Evolutionary conservation across 495 filamentous ascomycete genomes (phyloP).

Genomic region (Friedmanniomyces endolithicus): DNA sequence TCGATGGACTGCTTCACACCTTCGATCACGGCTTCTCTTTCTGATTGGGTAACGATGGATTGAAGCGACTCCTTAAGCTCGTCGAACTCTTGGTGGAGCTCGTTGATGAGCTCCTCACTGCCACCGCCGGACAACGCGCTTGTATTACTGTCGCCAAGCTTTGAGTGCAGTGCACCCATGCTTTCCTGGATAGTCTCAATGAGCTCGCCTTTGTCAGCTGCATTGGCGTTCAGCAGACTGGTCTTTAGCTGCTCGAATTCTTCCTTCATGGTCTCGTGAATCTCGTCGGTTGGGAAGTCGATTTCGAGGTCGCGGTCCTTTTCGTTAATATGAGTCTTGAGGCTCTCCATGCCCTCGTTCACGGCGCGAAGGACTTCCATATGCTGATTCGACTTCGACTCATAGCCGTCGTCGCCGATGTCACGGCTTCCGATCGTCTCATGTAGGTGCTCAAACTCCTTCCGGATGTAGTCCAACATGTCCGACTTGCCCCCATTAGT

Average conservation of each 20-base stretch:
- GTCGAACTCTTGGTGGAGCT: conserved; percentile 41
- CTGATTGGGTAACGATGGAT: conserved; percentile 48
- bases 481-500: conserved; percentile 39
- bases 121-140: conserved; percentile 3
- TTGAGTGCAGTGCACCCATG: conserved; percentile 26
- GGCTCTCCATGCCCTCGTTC: conserved; percentile 26
- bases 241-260: conserved; percentile 51
- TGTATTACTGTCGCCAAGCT: conserved; percentile 16
- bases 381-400: conserved; percentile 13
- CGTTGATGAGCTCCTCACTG: conserved; percentile 21
- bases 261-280: conserved; percentile 32
- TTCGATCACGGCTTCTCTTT: conserved; percentile 41
- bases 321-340: conserved; percentile 24
- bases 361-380: conserved; percentile 26
- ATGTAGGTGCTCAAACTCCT: conserved; percentile 56
- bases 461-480: conserved; percentile 57
- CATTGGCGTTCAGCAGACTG: conserved; percentile 22
- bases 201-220: conserved; percentile 29
- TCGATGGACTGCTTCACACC: conserved; percentile 27
- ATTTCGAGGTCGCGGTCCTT: conserved; percentile 20
- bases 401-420: conserved; percentile 2
- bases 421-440: conserved; percentile 19
- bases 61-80: conserved; percentile 60
- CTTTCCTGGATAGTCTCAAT: conserved; percentile 27
- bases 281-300: conserved; percentile 29